These are phyloP conservation scores for Phytopythium mirpurense DNA, from an alignment of 352 stramenopile genomes.

Conservation along the genomic window DNA sequence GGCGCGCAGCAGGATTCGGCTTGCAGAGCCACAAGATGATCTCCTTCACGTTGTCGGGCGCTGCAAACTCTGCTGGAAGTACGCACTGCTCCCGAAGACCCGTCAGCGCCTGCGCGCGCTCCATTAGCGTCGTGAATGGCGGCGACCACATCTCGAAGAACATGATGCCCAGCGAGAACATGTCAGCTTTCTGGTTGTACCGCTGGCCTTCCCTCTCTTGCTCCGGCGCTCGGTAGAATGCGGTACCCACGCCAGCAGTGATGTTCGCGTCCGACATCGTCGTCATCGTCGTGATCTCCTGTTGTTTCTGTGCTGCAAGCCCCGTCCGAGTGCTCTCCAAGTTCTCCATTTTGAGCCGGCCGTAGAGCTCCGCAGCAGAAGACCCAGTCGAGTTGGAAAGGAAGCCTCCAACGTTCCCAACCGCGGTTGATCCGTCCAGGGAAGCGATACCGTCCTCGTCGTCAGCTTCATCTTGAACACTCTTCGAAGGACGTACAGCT, in stretches of 20 bases:
- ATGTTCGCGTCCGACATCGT: slow-evolving; percentile 83
- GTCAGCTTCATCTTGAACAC: slow-evolving; percentile 30
- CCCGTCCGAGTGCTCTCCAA: slow-evolving; percentile 52
- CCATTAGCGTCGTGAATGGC: slow-evolving; percentile 90
- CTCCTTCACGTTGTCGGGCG: slow-evolving; percentile 82
- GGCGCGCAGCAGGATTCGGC: slow-evolving; percentile 56
- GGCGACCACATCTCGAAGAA: slow-evolving; percentile 96
- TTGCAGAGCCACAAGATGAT: slow-evolving; percentile 88
- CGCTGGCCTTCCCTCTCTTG: slow-evolving; percentile 85
- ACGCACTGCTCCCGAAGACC: slow-evolving; percentile 70
- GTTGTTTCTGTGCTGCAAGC: slow-evolving; percentile 15
- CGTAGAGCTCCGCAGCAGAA: slow-evolving; percentile 68
- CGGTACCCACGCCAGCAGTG: slow-evolving; percentile 92
- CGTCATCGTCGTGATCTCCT: slow-evolving; percentile 41
- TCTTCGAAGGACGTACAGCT: slow-evolving; percentile 75
- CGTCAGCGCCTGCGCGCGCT: slow-evolving; percentile 76
- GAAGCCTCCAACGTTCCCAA: slow-evolving; percentile 22
- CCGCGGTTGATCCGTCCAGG: slow-evolving; percentile 11
- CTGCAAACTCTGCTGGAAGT: slow-evolving; percentile 39
- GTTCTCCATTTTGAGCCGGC: slow-evolving; percentile 57
- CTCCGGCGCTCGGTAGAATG: slow-evolving; percentile 94
- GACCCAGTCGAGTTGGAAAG: slow-evolving; percentile 56
- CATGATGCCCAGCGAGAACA: slow-evolving; percentile 94
- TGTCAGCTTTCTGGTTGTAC: slow-evolving; percentile 91
- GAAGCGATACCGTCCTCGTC: slow-evolving; percentile 30